These are phyloP conservation scores for Sarocladium kiliense DNA, from an alignment of 2,329 filamentous ascomycete species.

Conservation along the genomic window DNA sequence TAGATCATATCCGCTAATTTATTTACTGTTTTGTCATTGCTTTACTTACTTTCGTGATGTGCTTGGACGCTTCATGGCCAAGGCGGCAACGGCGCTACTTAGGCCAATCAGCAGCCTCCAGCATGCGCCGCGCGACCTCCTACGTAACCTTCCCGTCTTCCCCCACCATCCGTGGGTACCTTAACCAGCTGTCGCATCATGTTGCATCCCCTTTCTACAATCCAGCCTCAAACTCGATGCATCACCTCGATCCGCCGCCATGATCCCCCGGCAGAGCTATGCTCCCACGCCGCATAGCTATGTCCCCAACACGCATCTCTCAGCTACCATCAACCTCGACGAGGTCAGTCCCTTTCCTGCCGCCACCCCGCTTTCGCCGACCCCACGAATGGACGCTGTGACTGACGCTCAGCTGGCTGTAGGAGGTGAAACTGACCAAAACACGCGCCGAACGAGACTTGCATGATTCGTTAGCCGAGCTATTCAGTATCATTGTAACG, in stretches of 20 bases:
- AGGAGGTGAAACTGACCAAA: conserved; percentile 91
- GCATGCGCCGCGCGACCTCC: neutral
- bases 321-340: conserved; percentile 88
- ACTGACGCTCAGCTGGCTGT: neutral
- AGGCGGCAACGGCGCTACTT: neutral
- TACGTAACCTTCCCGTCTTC: neutral
- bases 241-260: conserved; percentile 27
- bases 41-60: too few species aligned
- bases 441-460: conserved; percentile 86
- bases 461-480: conserved; percentile 91
- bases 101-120: neutral
- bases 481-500: conserved; percentile 96
- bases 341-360: conserved; percentile 53
- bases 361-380: conserved; percentile 14
- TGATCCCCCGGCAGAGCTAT: conserved; percentile 65
- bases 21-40: too few species aligned
- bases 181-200: neutral
- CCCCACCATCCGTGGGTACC: neutral
- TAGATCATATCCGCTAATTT: too few species aligned
- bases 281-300: conserved; percentile 89
- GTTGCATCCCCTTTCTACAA: neutral
- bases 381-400: too few species aligned
- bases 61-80: neutral
- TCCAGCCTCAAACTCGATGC: conserved; percentile 20
- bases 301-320: conserved; percentile 75